A percentile compares a stretch with the other conserved stretches of the same genome.
Evolutionary conservation across 1,139 yeast genomes (phyloP).

Genomic region (Arxiozyma bovina): DNA sequence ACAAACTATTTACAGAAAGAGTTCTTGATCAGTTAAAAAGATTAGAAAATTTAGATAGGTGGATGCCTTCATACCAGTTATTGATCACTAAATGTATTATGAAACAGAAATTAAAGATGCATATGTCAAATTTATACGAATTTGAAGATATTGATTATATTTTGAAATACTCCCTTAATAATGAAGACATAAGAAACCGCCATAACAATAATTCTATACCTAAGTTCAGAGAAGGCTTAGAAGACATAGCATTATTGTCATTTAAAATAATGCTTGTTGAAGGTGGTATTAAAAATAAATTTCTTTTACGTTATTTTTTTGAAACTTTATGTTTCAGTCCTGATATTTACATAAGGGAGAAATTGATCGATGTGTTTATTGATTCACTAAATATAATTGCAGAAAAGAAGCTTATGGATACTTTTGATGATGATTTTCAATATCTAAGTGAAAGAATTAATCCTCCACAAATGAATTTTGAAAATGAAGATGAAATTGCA

Average conservation of each 20-base stretch:
- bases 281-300: slow-evolving; percentile 67
- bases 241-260: slow-evolving; percentile 57
- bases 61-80: slow-evolving; percentile 71
- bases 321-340: slow-evolving; percentile 49
- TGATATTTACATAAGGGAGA: slow-evolving; percentile 44
- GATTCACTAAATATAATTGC: slow-evolving; percentile 62
- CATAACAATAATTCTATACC: slow-evolving; percentile 6
- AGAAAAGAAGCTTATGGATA: slow-evolving; percentile 52
- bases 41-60: slow-evolving; percentile 69
- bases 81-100: slow-evolving; percentile 48
- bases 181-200: slow-evolving; percentile 3
- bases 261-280: slow-evolving; percentile 59
- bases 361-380: slow-evolving; percentile 42
- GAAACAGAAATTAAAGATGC: slow-evolving; percentile 49
- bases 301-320: slow-evolving; percentile 54
- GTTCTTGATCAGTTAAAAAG: slow-evolving; percentile 60
- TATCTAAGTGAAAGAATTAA: slow-evolving; percentile 20
- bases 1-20: slow-evolving; percentile 34
- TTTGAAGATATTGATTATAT: slow-evolving; percentile 40
- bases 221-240: slow-evolving; percentile 34
- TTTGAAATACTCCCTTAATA: slow-evolving; percentile 26
- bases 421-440: slow-evolving; percentile 37
- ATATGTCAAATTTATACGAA: slow-evolving; percentile 47
- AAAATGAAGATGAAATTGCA: slow-evolving; percentile 35
- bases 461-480: slow-evolving; percentile 13